Evolutionary conservation across 2,329 filamentous ascomycete species (phyloP), one percentile per base, ranked within the genome.

Genomic region (Aureobasidium subglaciale): DNA sequence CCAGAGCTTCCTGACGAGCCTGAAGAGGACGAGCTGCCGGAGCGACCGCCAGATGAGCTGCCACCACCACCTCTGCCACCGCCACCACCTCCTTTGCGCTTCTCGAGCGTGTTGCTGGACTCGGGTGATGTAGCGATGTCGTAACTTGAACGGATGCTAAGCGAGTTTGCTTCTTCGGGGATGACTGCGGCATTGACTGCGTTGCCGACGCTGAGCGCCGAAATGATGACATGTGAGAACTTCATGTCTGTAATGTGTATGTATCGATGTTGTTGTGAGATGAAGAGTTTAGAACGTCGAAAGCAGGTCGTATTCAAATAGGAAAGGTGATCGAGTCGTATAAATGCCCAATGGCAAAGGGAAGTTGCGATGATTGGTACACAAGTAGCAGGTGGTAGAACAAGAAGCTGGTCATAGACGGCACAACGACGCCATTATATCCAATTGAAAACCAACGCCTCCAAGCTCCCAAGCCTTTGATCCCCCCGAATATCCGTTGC

Each of bases 81-180:
- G 29, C 69, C 66, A 32, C 73, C 68, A 30, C 72, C 73, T 22
- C 77, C 76, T 63, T 75, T 76, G 55, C 78, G 72, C 62, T 79
- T 80, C 56, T 73, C 70, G 25, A 78, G 61, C 6, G 59, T 56
- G 35, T 62, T 61, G 56, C 64, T 58, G 16, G 62, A 59, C n/a
- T 62, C 56, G 16, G 65, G 67, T 8, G 45, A 41, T 53, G 45
- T 34, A 5, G 50, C 37, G 24, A 35, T 43, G 8, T 54, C 34
- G 20, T 41, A 20, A 34, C 13, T 29, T 22, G 55, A 56, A 2
- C 43, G 43, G 4, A 50, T 22, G 29, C 20, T 15, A 35, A 56
- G 42, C 24, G 55, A 48, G 43, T 27, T 56, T 46, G 42, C 55
- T 27, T 40, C 43, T 41, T 49, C 55, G 1, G 55, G 55, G 27